Evolutionary conservation across 1,284 basidiomycete species (phyloP).

Genomic region (Rhizoctonia solani): DNA sequence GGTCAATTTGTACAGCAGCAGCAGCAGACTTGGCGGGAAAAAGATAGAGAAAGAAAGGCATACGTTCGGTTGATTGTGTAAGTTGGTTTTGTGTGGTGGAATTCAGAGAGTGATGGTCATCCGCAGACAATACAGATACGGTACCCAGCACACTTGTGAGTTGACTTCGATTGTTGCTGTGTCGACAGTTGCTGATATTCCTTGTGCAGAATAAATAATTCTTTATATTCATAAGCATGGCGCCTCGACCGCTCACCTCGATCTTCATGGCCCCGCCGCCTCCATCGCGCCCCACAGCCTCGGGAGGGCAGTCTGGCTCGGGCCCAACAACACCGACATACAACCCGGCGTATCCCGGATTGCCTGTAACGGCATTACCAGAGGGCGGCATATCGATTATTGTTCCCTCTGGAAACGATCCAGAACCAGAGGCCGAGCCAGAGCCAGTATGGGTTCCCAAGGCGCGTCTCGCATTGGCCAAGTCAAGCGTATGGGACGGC

Average conservation of each 20-base stretch:
- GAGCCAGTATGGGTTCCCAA: constrained; percentile 27
- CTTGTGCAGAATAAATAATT: not conserved
- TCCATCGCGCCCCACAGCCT: constrained; percentile 19
- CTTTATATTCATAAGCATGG: constrained; percentile 3
- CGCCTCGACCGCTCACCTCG: constrained; percentile 25
- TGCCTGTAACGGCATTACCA: constrained; percentile 13
- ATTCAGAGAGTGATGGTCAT: constrained; percentile 14
- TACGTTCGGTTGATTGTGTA: too few relatives aligned
- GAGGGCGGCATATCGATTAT: constrained; percentile 16
- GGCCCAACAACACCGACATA: constrained; percentile 25
- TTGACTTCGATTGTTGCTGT: constrained; percentile 1
- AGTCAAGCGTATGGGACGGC: constrained; percentile 26
- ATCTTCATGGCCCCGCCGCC: constrained; percentile 32
- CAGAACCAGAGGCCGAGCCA: not conserved
- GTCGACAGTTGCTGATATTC: not conserved
- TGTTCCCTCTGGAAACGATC: constrained; percentile 12
- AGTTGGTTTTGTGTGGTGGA: too few relatives aligned
- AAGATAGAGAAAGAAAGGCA: too few relatives aligned
- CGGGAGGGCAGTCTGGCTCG: not conserved
- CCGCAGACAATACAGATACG: constrained; percentile 3
- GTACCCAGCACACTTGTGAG: too few relatives aligned
- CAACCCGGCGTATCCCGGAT: constrained; percentile 20
- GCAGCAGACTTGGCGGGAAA: too few relatives aligned
- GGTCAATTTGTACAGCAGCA: too few relatives aligned
- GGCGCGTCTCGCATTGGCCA: constrained; percentile 6